phyloP scores from a whole-genome alignment of 2,329 filamentous ascomycete genomes.

The Talaromyces marneffei region DNA sequence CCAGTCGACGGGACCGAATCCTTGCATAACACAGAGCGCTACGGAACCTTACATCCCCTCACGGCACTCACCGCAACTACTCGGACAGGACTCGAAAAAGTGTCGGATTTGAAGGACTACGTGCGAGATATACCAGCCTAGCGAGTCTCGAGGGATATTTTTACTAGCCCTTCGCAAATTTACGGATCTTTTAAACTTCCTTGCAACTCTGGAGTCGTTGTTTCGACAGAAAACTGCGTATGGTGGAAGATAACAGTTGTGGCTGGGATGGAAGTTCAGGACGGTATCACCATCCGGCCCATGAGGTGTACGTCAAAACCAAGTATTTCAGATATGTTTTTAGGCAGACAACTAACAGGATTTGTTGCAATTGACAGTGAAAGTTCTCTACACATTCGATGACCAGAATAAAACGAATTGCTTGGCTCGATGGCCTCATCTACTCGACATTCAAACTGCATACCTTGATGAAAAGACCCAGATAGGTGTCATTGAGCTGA shows the following conservation, averaged over 20 bases:
- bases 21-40: conserved; percentile 15
- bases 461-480: conserved; percentile 70
- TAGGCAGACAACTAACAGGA: conserved; percentile 8
- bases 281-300: conserved; percentile 54
- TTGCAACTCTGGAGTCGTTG: background rate
- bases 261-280: conserved; percentile 39
- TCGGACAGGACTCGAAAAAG: background rate
- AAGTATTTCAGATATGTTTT: conserved; percentile 8
- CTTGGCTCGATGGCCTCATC: conserved; percentile 75
- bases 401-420: conserved; percentile 82
- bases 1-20: conserved; percentile 25
- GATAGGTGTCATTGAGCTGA: conserved; percentile 83
- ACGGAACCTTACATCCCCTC: conserved; percentile 9
- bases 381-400: conserved; percentile 95
- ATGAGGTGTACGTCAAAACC: conserved; percentile 61
- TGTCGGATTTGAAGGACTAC: background rate
- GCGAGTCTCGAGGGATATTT: background rate
- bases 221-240: conserved; percentile 9
- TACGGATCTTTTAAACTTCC: background rate
- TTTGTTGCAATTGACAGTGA: conserved; percentile 55
- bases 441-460: conserved; percentile 73
- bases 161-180: background rate
- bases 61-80: conserved; percentile 14
- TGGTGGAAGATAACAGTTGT: conserved; percentile 10
- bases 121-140: background rate